These are phyloP conservation scores for Populus tomentosa DNA, from an alignment of 441 rosid species.

Conservation along the genomic window DNA sequence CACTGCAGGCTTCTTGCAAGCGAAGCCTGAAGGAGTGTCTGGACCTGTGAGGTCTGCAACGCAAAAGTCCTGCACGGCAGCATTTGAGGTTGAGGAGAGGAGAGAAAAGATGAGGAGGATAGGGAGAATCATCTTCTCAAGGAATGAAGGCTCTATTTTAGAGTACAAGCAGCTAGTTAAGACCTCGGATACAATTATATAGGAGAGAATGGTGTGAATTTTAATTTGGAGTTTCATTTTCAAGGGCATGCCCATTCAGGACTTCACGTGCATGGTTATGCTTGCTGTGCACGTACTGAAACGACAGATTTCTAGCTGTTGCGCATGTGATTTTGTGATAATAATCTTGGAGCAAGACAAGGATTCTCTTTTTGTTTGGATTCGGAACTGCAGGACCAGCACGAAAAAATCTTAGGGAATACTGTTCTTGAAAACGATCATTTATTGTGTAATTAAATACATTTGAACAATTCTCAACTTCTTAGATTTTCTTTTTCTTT, in stretches of 20 bases:
- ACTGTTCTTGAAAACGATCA: neutral
- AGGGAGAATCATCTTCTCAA: constrained; percentile 35
- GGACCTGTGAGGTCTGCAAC: constrained; percentile 54
- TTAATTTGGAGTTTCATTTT: neutral
- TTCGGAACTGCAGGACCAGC: neutral
- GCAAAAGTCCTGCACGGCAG: constrained; percentile 65
- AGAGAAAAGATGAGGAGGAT: constrained; percentile 39
- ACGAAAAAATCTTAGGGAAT: neutral
- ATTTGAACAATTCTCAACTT: neutral
- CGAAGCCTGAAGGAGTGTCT: constrained; percentile 58
- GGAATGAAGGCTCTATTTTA: neutral
- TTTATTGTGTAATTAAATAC: neutral
- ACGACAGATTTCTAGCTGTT: constrained; percentile 22
- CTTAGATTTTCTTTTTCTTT: neutral
- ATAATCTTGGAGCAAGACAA: constrained; percentile 15
- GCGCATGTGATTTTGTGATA: constrained; percentile 18
- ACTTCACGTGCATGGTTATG: constrained; percentile 18
- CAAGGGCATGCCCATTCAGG: constrained; percentile 11
- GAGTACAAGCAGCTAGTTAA: neutral
- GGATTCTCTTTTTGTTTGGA: constrained; percentile 25
- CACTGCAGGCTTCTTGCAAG: constrained; percentile 51
- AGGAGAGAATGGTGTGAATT: constrained; percentile 1
- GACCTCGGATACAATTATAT: constrained; percentile 16
- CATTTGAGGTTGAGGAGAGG: constrained; percentile 43
- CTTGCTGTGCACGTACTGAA: neutral